These are phyloP conservation scores for Dictyostelium capitatum DNA, from an alignment of 78 protist species.

Conservation along the genomic window DNA sequence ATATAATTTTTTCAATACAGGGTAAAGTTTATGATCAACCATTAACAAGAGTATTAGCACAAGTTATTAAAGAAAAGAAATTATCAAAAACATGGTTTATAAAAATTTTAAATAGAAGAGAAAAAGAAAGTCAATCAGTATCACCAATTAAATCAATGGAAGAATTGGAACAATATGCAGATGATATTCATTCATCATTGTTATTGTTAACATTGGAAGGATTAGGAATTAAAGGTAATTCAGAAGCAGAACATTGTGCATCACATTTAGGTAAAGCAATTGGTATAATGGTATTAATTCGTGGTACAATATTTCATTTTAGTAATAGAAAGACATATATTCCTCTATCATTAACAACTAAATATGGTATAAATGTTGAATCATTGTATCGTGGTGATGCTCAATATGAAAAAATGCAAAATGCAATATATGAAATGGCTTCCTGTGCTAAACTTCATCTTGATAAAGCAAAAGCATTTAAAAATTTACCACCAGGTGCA, in stretches of 20 bases:
- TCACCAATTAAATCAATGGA: constrained; percentile 49
- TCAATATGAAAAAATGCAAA: constrained; percentile 9
- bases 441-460: constrained; percentile 47
- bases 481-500: neutral
- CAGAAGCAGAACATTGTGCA: constrained; percentile 63
- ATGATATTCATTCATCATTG: constrained; percentile 63
- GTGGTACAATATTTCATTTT: constrained; percentile 63
- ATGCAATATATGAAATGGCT: constrained; percentile 77
- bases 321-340: constrained; percentile 35
- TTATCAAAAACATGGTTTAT: constrained; percentile 76
- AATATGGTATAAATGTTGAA: constrained; percentile 57
- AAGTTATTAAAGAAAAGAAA: constrained; percentile 64
- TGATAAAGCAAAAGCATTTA: constrained; percentile 52
- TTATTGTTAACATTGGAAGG: constrained; percentile 39
- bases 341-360: constrained; percentile 56
- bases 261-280: constrained; percentile 64
- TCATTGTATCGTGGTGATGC: constrained; percentile 41
- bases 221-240: constrained; percentile 42
- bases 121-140: constrained; percentile 37
- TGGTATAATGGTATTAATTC: constrained; percentile 53
- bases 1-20: neutral
- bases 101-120: constrained; percentile 62
- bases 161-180: constrained; percentile 53
- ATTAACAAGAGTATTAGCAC: constrained; percentile 74
- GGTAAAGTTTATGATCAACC: constrained; percentile 82